Evolutionary conservation across 1,139 yeast genomes (phyloP), one percentile per base, ranked within the genome.

Genomic region (Trichomonascaceae sp.): DNA sequence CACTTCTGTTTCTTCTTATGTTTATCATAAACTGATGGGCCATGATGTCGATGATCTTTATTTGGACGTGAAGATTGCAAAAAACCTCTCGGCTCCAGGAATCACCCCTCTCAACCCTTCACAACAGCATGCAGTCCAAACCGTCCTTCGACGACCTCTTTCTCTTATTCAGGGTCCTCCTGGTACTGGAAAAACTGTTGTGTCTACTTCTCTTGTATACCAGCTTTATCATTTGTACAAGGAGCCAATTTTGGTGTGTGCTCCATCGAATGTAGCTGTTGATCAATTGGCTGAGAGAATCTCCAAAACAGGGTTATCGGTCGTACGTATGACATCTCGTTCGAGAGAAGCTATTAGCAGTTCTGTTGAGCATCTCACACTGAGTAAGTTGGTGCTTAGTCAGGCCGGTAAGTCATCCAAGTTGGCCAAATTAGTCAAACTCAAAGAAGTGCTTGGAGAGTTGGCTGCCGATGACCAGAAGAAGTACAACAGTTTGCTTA

Each of bases 91-190:
- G 1, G 81, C 83, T 50, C 86, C 88, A 0, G 81, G 82, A 9
- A 76, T 87, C 57, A 81, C 93, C 0, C 81, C 80, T 57, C 76
- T 91, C 59, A 91, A 91, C 67, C 75, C 75, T 18, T 87, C 96
- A 1, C 98, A 91, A 70, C 78, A 78, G 1, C 81, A 80, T 63
- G 97, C 97, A 0, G 91, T 91, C 24, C 75, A 79, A 55, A 72
- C 81, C 5, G 96, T 86, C 1, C 71, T 91, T 57, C 80, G 79
- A 63, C 76, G 83, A 62, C 96, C 96, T 1, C 74, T 91, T 47
- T 82, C 96, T 7, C 77, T 91, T 63, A 90, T 91, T 60, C 98
- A 91, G 69, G 98, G 98, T 18, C 98, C 98, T n/a, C 98, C 98
- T 1, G 96, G 96, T 58, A 91, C 98, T 0, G 98, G 98, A 67